Conservation (phyloP, 2,329 filamentous ascomycete species). For the Huntiella omanensis region DNA sequence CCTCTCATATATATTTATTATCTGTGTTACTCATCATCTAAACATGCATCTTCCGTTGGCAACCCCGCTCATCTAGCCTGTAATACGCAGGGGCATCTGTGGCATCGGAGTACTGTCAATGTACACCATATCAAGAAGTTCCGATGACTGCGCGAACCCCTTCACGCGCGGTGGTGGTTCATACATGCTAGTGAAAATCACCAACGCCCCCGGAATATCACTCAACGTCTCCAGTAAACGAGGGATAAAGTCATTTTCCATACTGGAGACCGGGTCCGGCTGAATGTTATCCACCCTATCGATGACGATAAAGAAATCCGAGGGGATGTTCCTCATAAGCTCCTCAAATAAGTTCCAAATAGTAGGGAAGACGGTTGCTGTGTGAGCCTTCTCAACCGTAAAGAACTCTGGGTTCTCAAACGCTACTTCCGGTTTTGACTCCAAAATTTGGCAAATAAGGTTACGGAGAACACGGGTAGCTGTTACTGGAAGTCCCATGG, state of each 20-base stretch:
- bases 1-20: too few species aligned
- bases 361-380: not conserved
- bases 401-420: slow-evolving; percentile 9
- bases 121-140: slow-evolving; percentile 1
- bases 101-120: not conserved
- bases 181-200: slow-evolving; percentile 10
- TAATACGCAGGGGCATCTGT: too few species aligned
- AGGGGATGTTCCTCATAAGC: slow-evolving; percentile 4
- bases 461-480: slow-evolving; percentile 7
- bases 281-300: slow-evolving; percentile 9
- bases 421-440: slow-evolving; percentile 4
- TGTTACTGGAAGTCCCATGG: slow-evolving; percentile 4
- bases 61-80: too few species aligned
- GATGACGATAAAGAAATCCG: slow-evolving; percentile 10
- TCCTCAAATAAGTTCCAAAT: slow-evolving; percentile 9
- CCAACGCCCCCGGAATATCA: slow-evolving; percentile 1
- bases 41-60: too few species aligned
- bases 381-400: slow-evolving; percentile 3
- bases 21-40: too few species aligned
- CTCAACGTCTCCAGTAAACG: slow-evolving; percentile 1
- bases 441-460: slow-evolving; percentile 9
- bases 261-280: slow-evolving; percentile 5
- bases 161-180: slow-evolving; percentile 9
- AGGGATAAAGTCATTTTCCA: slow-evolving; percentile 5
- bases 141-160: not conserved